Evolutionary conservation across 768 basidiomycete species (phyloP).

Genomic region (Suillus paluster): DNA sequence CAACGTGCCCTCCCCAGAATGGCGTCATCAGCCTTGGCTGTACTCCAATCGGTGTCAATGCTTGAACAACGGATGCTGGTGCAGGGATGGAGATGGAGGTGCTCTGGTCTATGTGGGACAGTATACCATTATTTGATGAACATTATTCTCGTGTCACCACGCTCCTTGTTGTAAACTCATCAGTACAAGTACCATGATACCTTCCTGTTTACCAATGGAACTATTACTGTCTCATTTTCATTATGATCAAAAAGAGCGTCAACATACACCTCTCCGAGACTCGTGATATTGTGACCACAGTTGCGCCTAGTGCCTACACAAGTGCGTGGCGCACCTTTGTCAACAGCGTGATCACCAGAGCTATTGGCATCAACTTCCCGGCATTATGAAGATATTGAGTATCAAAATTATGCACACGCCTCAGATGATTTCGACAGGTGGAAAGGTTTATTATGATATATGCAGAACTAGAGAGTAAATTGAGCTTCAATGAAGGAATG

Average conservation of each 20-base stretch:
- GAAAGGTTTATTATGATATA: background rate
- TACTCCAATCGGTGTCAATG: background rate
- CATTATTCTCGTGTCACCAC: background rate
- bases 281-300: background rate
- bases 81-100: background rate
- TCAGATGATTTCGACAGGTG: background rate
- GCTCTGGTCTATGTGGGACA: background rate
- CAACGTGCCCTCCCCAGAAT: background rate
- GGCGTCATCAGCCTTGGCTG: background rate
- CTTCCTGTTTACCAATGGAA: background rate
- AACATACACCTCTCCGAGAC: background rate
- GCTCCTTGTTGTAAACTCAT: background rate
- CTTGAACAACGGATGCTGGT: background rate
- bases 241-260: background rate
- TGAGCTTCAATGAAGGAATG: background rate
- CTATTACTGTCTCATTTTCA: background rate
- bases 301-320: too few relatives aligned
- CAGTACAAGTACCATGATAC: background rate
- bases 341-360: background rate
- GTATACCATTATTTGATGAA: background rate
- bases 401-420: background rate
- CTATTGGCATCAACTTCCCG: background rate
- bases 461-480: background rate
- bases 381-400: background rate
- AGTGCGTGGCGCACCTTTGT: too few relatives aligned